Conservation (phyloP, 805 yeast genomes). For the Lachancea nothofagi region DNA sequence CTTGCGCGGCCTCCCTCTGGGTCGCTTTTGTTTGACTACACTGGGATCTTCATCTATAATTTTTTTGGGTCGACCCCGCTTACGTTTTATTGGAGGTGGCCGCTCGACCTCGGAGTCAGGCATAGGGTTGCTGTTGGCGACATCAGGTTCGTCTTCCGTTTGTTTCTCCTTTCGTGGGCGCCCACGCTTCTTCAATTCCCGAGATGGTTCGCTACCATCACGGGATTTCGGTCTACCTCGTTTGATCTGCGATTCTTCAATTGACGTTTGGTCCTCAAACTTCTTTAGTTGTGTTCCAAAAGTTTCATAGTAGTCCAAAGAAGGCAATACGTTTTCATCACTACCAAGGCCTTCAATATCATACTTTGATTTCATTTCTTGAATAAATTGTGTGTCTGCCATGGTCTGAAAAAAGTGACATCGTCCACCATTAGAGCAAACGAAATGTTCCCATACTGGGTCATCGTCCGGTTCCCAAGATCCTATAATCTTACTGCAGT, state of each 20-base stretch:
- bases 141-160: background rate
- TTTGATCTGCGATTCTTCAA: constrained; percentile 4
- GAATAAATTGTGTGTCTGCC: background rate
- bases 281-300: constrained; percentile 2
- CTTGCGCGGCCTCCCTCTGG: constrained; percentile 6
- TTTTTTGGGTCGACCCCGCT: constrained; percentile 11
- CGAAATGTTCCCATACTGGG: constrained; percentile 45
- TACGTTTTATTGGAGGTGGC: background rate
- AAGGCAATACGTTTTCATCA: background rate
- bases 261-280: constrained; percentile 3
- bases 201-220: background rate
- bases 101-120: background rate
- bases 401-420: constrained; percentile 21
- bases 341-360: background rate
- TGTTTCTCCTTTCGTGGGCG: constrained; percentile 7
- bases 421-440: constrained; percentile 18
- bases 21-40: constrained; percentile 2
- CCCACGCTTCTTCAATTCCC: constrained; percentile 6
- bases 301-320: constrained; percentile 7
- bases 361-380: constrained; percentile 1
- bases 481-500: constrained; percentile 49
- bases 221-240: constrained; percentile 11
- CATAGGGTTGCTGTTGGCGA: background rate
- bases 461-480: constrained; percentile 54
- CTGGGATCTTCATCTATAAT: background rate